Evolutionary conservation across 768 basidiomycete species (phyloP).

Genomic region (Boletus coccyginus): DNA sequence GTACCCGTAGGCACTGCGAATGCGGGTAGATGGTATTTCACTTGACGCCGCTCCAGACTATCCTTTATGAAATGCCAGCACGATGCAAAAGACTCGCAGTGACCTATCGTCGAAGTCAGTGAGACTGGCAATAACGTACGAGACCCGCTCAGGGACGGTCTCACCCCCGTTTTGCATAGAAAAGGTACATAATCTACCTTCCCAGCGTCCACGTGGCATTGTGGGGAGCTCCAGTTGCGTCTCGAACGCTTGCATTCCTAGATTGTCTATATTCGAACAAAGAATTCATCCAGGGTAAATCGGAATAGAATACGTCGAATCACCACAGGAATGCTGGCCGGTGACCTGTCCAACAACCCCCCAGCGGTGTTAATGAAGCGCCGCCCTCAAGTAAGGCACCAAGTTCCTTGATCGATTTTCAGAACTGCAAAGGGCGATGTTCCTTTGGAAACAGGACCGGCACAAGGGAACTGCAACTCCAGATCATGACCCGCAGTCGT

Average conservation of each 20-base stretch:
- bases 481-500: slow-evolving; percentile 24
- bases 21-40: not conserved
- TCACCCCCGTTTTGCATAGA: slow-evolving; percentile 7
- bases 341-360: slow-evolving; percentile 1
- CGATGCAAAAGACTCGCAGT: not conserved
- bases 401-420: slow-evolving; percentile 30
- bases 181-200: slow-evolving; percentile 12
- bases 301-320: slow-evolving; percentile 28
- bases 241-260: slow-evolving; percentile 9
- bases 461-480: slow-evolving; percentile 16
- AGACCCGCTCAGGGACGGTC: not conserved
- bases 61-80: slow-evolving; percentile 9
- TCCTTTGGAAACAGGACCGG: slow-evolving; percentile 24
- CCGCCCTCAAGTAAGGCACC: slow-evolving; percentile 25
- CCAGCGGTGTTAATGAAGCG: slow-evolving; percentile 10
- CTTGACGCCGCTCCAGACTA: slow-evolving; percentile 11
- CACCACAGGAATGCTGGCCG: slow-evolving; percentile 24
- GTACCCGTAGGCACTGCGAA: slow-evolving; percentile 2
- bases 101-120: slow-evolving; percentile 24
- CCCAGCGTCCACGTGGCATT: slow-evolving; percentile 18
- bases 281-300: slow-evolving; percentile 20
- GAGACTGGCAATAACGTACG: not conserved
- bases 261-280: slow-evolving; percentile 18
- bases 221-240: slow-evolving; percentile 2
- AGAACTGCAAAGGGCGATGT: slow-evolving; percentile 13